These are phyloP conservation scores for Conringia planisiliqua DNA, from an alignment of 345 rosid genomes.

Conservation along the genomic window DNA sequence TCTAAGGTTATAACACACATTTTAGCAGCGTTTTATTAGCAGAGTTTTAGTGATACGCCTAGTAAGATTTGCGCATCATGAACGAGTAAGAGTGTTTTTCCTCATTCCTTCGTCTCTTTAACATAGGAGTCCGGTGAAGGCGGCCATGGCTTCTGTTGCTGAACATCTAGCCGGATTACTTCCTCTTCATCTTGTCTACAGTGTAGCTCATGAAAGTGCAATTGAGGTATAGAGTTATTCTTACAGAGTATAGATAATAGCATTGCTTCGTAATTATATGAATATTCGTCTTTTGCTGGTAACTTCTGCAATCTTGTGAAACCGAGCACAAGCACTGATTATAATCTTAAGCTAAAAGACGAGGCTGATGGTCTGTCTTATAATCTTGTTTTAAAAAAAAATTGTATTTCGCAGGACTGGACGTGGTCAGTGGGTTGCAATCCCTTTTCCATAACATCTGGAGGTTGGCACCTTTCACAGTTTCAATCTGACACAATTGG, in stretches of 20 bases:
- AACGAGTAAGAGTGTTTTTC: background rate
- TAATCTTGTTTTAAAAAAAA: background rate
- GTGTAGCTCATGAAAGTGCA: slow-evolving; percentile 93
- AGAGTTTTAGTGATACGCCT: background rate
- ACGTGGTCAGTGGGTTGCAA: slow-evolving; percentile 96
- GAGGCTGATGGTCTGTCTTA: background rate
- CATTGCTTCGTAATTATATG: slow-evolving; percentile 4
- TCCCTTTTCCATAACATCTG: slow-evolving; percentile 80
- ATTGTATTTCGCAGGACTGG: slow-evolving; percentile 69
- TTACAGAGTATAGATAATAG: slow-evolving; percentile 1
- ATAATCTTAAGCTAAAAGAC: background rate
- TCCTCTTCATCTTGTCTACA: slow-evolving; percentile 94
- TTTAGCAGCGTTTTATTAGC: slow-evolving; percentile 1
- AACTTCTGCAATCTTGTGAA: background rate
- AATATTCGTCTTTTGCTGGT: background rate
- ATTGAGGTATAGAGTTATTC: slow-evolving; percentile 65
- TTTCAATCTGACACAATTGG: slow-evolving; percentile 92
- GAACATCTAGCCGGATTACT: slow-evolving; percentile 96
- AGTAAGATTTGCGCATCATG: background rate
- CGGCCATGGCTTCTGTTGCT: slow-evolving; percentile 88
- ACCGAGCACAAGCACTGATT: background rate
- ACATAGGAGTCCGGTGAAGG: slow-evolving; percentile 80
- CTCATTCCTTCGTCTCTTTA: background rate
- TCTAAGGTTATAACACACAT: slow-evolving; percentile 53
- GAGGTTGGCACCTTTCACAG: slow-evolving; percentile 82